A percentile compares a stretch with the other conserved stretches of the same genome.
These are phyloP conservation scores for Paxillus rubicundulus DNA, from an alignment of 768 basidiomycete genomes.

Conservation along the genomic window DNA sequence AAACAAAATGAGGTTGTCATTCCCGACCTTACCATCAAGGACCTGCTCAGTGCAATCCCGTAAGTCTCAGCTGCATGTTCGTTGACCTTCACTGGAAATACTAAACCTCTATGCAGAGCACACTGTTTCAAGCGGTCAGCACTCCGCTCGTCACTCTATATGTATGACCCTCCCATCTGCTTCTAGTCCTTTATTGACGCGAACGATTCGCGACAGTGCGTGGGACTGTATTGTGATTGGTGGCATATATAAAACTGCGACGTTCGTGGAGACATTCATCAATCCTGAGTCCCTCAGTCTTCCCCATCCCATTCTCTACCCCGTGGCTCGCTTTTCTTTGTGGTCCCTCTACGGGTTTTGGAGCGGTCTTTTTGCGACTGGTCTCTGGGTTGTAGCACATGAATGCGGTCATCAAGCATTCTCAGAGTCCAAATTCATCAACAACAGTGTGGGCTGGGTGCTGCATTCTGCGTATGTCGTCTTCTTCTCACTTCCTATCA, in stretches of 20 bases:
- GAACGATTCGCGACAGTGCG: conserved; percentile 39
- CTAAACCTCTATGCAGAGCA: conserved; percentile 40
- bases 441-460: conserved; percentile 90
- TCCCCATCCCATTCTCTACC: conserved; percentile 60
- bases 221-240: conserved; percentile 76
- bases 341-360: conserved; percentile 84
- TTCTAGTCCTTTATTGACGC: conserved; percentile 10
- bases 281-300: conserved; percentile 53
- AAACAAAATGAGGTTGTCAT: conserved; percentile 65
- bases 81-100: not conserved
- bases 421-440: conserved; percentile 87
- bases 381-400: conserved; percentile 92
- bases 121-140: conserved; percentile 94
- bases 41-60: conserved; percentile 82
- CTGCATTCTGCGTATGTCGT: conserved; percentile 79
- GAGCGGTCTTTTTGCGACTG: conserved; percentile 84
- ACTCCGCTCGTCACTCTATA: conserved; percentile 69
- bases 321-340: conserved; percentile 58
- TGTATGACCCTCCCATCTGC: conserved; percentile 45
- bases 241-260: conserved; percentile 63
- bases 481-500: conserved; percentile 8
- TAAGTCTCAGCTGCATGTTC: conserved; percentile 37
- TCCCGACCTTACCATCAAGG: conserved; percentile 86
- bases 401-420: conserved; percentile 97
- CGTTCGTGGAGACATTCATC: conserved; percentile 61